Base-by-base conservation (phyloP, 441 rosid species). In the Erysimum pusillum region DNA sequence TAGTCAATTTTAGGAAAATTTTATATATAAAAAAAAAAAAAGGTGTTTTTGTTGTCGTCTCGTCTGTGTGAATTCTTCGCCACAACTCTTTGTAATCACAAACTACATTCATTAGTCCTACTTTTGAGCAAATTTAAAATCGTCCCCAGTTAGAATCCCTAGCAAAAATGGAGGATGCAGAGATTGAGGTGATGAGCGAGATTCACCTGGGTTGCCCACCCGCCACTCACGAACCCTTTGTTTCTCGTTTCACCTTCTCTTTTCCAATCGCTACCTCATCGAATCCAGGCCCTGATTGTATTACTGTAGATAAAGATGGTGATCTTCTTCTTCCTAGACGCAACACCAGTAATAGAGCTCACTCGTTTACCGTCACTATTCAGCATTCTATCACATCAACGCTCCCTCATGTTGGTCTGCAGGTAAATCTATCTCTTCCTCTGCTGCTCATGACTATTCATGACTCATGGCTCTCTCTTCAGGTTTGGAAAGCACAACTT, bases 401-500 rank as follows among this genome's bases (percentile, higher is more conserved):
- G 15, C 89, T 94, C 82, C 90, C 81, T 15, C 69, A 74, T 73
- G 97, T 89, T 75, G 99, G 99, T 68, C 85, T 94, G 73, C 98
- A 91, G 96, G 98, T 86, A 71, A 20, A 12, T 78, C 71, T 58
- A 32, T 73, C 7, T 42, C 56, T 66, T 25, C 8, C 25, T 22
- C 32, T 36, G 38, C 60, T 57, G 20, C 54, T 44, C 48, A 44
- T 44, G 9, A 36, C 39, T 10, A 36, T 0, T 36, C 39, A 17
- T 12, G 17, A 7, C 57, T 63, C n/a, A n/a, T n/a, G n/a, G n/a
- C n/a, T n/a, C 15, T 59, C 52, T 76, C 61, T 80, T 71, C 82
- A 92, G 99, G 89, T 95, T 4, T 95, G 99, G 99, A 91, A 87
- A 83, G 91, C 99, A 8, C 87, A 92, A 79, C 71, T 95, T 35